A percentile compares a stretch with the other conserved stretches of the same genome.
Conservation (phyloP, 257 asterid species). For the Capsicum pubescens region DNA sequence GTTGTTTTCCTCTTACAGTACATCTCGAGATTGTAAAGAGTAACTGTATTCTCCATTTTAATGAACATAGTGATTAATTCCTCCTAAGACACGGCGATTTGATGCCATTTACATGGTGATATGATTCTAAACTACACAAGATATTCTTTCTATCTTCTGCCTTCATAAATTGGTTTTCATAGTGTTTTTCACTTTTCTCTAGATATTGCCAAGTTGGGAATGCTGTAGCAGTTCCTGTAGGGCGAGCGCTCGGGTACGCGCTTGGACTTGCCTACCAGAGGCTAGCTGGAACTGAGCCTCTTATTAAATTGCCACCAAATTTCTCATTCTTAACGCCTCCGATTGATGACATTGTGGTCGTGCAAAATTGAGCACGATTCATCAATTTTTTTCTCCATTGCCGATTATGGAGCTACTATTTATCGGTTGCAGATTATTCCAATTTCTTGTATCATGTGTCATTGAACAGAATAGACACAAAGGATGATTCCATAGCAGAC, state of each 20-base stretch:
- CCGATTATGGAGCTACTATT: neutral
- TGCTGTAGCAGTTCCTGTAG: slow-evolving; percentile 82
- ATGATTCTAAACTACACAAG: slow-evolving; percentile 6
- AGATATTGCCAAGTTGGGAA: slow-evolving; percentile 82
- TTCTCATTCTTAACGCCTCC: slow-evolving; percentile 50
- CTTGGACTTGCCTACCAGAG: slow-evolving; percentile 75
- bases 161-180: neutral
- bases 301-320: slow-evolving; percentile 61
- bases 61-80: neutral
- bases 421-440: neutral
- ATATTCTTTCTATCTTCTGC: neutral
- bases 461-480: neutral
- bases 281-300: slow-evolving; percentile 59
- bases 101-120: neutral
- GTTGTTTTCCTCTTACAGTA: neutral
- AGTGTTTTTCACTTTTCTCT: neutral
- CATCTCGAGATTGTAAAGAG: neutral
- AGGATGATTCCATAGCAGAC: neutral
- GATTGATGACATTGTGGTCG: slow-evolving; percentile 38
- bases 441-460: neutral
- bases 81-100: neutral
- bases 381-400: neutral
- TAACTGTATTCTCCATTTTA: neutral
- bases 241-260: slow-evolving; percentile 71
- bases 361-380: slow-evolving; percentile 27